Percentiles rank a stretch among this genome's conserved stretches.
Evolutionary conservation across 345 rosid species (phyloP).

Genomic region (Moricandia moricandioides): DNA sequence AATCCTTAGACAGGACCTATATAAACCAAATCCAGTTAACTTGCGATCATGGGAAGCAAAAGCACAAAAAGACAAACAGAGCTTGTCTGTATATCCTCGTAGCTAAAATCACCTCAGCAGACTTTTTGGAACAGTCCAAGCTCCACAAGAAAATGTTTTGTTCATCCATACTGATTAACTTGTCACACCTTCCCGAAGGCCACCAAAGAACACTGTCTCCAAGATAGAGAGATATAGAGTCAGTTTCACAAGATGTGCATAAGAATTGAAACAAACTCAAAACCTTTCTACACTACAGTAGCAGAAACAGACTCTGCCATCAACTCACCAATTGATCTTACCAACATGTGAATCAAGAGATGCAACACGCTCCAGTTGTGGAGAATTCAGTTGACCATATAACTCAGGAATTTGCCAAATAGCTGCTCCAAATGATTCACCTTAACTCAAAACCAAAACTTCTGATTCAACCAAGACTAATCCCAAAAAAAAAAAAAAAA

Average conservation of each 20-base stretch:
- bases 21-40: not conserved
- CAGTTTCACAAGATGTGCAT: not conserved
- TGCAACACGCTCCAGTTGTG: constrained; percentile 76
- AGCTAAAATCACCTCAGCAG: constrained; percentile 59
- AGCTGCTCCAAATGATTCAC: constrained; percentile 85
- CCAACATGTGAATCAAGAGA: constrained; percentile 79
- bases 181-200: constrained; percentile 85
- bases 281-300: not conserved
- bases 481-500: not conserved
- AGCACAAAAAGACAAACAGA: not conserved
- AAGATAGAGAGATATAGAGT: not conserved
- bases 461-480: not conserved
- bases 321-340: constrained; percentile 77
- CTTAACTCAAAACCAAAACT: constrained; percentile 31
- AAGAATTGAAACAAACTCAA: not conserved
- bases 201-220: constrained; percentile 70
- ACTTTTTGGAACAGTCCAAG: constrained; percentile 69
- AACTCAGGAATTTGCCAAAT: constrained; percentile 98
- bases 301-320: not conserved
- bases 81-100: not conserved
- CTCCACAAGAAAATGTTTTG: constrained; percentile 71
- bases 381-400: constrained; percentile 78
- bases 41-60: not conserved
- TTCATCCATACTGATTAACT: constrained; percentile 82
- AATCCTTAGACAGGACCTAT: constrained; percentile 75